Conservation (phyloP, 257 asterid species). For the Voacanga thouarsii region DNA sequence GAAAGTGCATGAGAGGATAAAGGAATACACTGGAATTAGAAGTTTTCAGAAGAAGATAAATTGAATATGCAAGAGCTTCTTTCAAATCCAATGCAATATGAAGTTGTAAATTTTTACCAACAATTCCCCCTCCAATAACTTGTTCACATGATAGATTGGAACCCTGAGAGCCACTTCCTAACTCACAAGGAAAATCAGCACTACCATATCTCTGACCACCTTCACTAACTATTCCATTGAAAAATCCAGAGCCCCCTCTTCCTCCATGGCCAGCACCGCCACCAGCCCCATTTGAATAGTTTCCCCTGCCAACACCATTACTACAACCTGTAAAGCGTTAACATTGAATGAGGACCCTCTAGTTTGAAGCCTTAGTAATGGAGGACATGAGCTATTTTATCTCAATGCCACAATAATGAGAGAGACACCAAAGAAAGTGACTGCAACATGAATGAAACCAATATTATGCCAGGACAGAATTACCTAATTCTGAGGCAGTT, state of each 20-base stretch:
- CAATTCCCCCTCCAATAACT: slow-evolving; percentile 90
- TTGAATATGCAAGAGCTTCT: background rate
- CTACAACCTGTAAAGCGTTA: slow-evolving; percentile 64
- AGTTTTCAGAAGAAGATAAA: background rate
- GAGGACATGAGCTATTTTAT: slow-evolving; percentile 8
- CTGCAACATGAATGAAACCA: slow-evolving; percentile 11
- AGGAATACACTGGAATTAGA: background rate
- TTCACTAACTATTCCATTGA: slow-evolving; percentile 60
- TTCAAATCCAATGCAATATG: background rate
- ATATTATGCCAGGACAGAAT: slow-evolving; percentile 15
- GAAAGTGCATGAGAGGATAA: background rate
- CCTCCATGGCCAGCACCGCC: slow-evolving; percentile 99
- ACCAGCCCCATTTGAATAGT: slow-evolving; percentile 89
- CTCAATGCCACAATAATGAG: slow-evolving; percentile 11
- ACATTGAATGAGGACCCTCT: slow-evolving; percentile 22
- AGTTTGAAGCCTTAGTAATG: slow-evolving; percentile 5
- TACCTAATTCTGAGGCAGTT: slow-evolving; percentile 93
- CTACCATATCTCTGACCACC: slow-evolving; percentile 87
- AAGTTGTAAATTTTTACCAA: slow-evolving; percentile 45
- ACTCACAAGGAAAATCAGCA: slow-evolving; percentile 91
- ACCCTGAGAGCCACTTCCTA: slow-evolving; percentile 87
- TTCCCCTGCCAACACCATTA: slow-evolving; percentile 90
- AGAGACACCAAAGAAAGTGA: slow-evolving; percentile 14
- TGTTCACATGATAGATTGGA: slow-evolving; percentile 65
- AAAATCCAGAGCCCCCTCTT: slow-evolving; percentile 88